Conservation (phyloP, 805 yeast genomes). For the Spathaspora hagerdaliae region DNA sequence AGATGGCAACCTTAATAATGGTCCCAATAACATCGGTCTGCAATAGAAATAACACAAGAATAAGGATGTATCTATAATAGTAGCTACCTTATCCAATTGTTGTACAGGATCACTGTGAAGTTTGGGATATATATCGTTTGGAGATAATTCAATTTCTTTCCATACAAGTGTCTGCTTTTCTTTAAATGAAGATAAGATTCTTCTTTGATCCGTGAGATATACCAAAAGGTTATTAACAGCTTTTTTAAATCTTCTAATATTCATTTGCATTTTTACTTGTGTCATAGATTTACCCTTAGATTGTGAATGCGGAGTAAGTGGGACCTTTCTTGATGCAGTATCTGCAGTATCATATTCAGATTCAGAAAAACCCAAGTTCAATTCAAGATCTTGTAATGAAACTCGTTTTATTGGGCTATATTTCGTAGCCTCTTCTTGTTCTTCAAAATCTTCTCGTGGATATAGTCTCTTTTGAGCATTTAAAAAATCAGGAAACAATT, state of each 20-base stretch:
- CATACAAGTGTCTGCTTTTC: constrained; percentile 35
- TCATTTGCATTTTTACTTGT: constrained; percentile 1
- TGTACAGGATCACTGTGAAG: constrained; percentile 16
- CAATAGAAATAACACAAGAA: constrained; percentile 70
- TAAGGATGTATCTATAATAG: constrained; percentile 70
- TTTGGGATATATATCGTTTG: constrained; percentile 38
- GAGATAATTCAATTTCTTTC: constrained; percentile 43
- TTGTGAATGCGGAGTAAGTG: neutral
- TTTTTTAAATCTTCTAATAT: constrained; percentile 23
- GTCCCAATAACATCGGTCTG: constrained; percentile 72
- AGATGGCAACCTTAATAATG: constrained; percentile 67
- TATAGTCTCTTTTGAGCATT: constrained; percentile 17
- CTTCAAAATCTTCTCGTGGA: neutral
- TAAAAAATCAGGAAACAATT: constrained; percentile 36
- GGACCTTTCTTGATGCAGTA: neutral
- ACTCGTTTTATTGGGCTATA: constrained; percentile 12
- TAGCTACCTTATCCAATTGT: constrained; percentile 27
- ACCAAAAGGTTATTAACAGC: constrained; percentile 42
- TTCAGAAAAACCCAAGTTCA: constrained; percentile 2
- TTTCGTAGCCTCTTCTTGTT: neutral
- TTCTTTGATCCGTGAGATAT: constrained; percentile 49
- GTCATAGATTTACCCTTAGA: neutral
- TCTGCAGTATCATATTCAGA: constrained; percentile 8
- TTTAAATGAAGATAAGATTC: constrained; percentile 42
- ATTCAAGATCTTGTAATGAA: constrained; percentile 15